Base-by-base conservation (phyloP, 169 alveolate genomes). In the Eimeria praecox region DNA sequence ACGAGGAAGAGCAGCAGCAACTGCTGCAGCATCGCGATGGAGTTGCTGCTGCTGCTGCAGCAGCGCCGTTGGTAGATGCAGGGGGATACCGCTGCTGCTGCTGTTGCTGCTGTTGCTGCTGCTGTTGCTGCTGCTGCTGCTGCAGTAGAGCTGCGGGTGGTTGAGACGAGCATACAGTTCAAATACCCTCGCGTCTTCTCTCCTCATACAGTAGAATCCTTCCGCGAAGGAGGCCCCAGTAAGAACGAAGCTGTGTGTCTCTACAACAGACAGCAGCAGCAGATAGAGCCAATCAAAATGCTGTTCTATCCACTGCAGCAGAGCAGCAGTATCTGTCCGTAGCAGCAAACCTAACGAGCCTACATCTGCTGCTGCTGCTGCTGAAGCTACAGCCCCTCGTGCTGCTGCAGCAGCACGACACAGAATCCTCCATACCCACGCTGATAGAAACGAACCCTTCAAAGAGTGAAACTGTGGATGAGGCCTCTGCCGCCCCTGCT, bases 221-320 rank as follows among this genome's bases (percentile, higher is more conserved):
- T 92, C 95, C 10, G 95, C 66, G 42, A 92, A 92, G 46, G 95
- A 92, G n/a, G 95, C 90, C 1, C 78, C 38, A 18, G 90, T 49
- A 62, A 82, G 27, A 33, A 12, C 66, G 20, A 92, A 85, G n/a
- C 92, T 59, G 71, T 92, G 95, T 49, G 54, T 42, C 91, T 92
- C 95, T 35, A 77, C 85, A 40, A 80, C 95, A 12, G 91, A 66
- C 3, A 92, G 56, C 64, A 52, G 88, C 82, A 75, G 71, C 64
- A 75, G 33, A 46, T 75, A 92, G 22, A 92, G 85, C n/a, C 49
- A 38, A n/a, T 77, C 91, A 69, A 85, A 92, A 66, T 78, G 95
- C 66, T 35, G 59, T 80, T 75, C 69, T 1, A 75, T 24, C 90
- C 90, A 92, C 38, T 71, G 92, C 52, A 86, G 80, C 24, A 69